Evolutionary conservation across 257 asterid species (phyloP), one percentile per base, ranked within the genome.

Genomic region (Avicennia marina): DNA sequence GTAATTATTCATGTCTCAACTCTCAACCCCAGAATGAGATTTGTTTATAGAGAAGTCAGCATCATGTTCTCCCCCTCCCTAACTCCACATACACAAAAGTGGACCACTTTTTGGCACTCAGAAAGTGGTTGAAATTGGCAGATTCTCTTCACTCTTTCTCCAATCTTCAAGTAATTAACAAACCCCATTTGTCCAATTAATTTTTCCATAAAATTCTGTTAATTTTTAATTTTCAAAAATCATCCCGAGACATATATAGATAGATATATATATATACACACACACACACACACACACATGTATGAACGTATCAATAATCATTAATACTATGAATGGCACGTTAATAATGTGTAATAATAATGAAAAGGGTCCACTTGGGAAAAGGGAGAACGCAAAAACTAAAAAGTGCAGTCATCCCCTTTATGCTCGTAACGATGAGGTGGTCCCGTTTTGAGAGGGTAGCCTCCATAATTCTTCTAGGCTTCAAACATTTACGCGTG

Each of bases 351-450:
- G n/a, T n/a, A n/a, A 53, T 64, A 47, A 55, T 20, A 39, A 66
- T 49, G n/a, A n/a, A 32, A 59, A 48, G 73, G 83, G 79, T 72
- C 83, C 83, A 77, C 77, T 11, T 41, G 1, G 36, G 34, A 61
- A 69, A 54, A 44, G 38, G 40, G 29, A 69, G 31, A 52, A 32
- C 34, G 60, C 56, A 50, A 44, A 34, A 39, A 65, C 48, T 34
- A 61, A 65, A 56, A 69, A 72, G 73, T 59, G 75, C 67, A 67
- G 75, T 64, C 66, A n/a, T n/a, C n/a, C 61, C 65, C 72, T 54
- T 77, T 77, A 66, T 71, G 62, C 75, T 31, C 55, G 31, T 62
- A 71, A 66, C 49, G 79, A 75, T 67, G 69, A 63, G 68, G 86
- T 79, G 86, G 86, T 79, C 86, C 86, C 27, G 16, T 50, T 66